Conservation (phyloP, 2,329 filamentous ascomycete species). For the Fusarium buharicum region DNA sequence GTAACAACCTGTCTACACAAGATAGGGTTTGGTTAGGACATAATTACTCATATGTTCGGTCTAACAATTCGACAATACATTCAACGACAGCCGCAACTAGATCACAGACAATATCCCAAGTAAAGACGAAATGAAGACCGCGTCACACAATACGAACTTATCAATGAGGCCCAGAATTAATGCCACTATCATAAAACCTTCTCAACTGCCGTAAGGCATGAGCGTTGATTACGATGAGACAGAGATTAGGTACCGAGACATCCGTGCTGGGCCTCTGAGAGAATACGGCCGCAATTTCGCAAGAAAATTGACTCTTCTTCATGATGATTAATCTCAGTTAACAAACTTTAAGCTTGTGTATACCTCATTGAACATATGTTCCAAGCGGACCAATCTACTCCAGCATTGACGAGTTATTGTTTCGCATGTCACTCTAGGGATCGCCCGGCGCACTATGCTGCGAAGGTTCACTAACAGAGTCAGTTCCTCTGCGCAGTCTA, state of each 20-base stretch:
- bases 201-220: slow-evolving; percentile 63
- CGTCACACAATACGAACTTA: not conserved
- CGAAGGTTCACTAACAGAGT: slow-evolving; percentile 62
- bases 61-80: no score
- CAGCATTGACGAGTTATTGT: slow-evolving; percentile 57
- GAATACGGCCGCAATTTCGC: not conserved
- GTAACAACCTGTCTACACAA: no score
- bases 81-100: no score
- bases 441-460: slow-evolving; percentile 66
- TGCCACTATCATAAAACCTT: slow-evolving; percentile 51
- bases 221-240: slow-evolving; percentile 57
- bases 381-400: slow-evolving; percentile 56
- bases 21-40: no score
- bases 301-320: no score
- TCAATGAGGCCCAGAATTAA: not conserved
- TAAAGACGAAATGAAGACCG: not conserved
- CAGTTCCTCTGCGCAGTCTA: slow-evolving; percentile 69
- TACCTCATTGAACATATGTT: not conserved
- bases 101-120: not conserved
- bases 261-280: slow-evolving; percentile 42
- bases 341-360: not conserved
- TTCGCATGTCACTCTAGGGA: slow-evolving; percentile 72
- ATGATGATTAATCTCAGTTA: not conserved
- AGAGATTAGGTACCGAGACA: slow-evolving; percentile 64
- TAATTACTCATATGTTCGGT: no score